A percentile compares a stretch with the other conserved stretches of the same genome.
These are phyloP conservation scores for Tausonia pullulans DNA, from an alignment of 1,284 basidiomycete genomes.

Conservation along the genomic window DNA sequence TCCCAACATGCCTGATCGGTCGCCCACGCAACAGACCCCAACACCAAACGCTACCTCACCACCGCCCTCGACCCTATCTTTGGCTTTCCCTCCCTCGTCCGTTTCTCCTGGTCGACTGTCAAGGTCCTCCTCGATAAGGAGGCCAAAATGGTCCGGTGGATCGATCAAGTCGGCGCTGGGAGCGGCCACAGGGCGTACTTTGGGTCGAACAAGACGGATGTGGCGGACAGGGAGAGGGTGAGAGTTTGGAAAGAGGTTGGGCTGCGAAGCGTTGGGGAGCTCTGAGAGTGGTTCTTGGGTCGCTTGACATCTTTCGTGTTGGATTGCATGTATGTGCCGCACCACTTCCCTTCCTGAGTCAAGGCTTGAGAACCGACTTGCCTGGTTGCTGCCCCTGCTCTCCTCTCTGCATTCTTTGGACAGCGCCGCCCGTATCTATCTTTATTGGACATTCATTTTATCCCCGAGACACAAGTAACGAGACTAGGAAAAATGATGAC, in stretches of 20 bases:
- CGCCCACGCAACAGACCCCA: constrained; percentile 54
- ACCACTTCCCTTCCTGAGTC: no score
- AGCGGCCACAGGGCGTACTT: constrained; percentile 59
- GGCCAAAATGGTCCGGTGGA: constrained; percentile 71
- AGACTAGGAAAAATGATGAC: no score
- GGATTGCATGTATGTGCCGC: no score
- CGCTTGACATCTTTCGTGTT: no score
- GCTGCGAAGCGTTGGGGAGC: constrained; percentile 50
- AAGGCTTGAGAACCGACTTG: no score
- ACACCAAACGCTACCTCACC: constrained; percentile 77
- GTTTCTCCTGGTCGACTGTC: constrained; percentile 94
- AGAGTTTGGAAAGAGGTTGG: constrained; percentile 58
- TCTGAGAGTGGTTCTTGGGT: constrained; percentile 21
- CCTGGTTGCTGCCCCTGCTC: no score
- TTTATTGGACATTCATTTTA: no score
- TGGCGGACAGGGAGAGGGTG: constrained; percentile 56
- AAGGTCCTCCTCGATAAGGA: constrained; percentile 75
- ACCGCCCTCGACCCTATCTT: constrained; percentile 74
- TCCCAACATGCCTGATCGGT: constrained; percentile 4
- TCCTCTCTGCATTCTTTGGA: no score
- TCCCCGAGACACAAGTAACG: no score
- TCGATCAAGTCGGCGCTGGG: constrained; percentile 33
- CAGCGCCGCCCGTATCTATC: no score
- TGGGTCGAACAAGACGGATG: constrained; percentile 34
- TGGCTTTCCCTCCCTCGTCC: constrained; percentile 78